Conservation (phyloP, 768 basidiomycete species). For the Russula sp. region DNA sequence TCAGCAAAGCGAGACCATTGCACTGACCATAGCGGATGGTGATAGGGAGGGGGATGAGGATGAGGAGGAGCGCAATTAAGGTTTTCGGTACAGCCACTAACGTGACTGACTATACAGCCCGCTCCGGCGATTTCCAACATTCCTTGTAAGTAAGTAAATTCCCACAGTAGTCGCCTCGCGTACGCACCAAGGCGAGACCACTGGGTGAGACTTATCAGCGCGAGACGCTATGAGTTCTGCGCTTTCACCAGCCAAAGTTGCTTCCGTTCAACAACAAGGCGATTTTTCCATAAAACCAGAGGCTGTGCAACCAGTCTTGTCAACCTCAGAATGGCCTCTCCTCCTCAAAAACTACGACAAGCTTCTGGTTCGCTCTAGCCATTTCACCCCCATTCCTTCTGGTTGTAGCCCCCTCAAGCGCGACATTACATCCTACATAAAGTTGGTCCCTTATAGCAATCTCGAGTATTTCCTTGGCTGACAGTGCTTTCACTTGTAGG, state of each 20-base stretch:
- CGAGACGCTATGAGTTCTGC: constrained; percentile 38
- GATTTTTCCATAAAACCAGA: constrained; percentile 84
- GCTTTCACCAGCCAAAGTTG: constrained; percentile 62
- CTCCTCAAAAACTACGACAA: constrained; percentile 99
- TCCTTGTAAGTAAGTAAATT: constrained; percentile 1
- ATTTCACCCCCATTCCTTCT: constrained; percentile 96
- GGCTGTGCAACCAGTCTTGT: constrained; percentile 62
- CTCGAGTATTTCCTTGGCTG: background rate
- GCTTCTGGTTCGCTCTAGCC: constrained; percentile 85
- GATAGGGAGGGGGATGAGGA: constrained; percentile 29
- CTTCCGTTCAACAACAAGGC: constrained; percentile 64
- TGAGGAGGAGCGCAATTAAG: constrained; percentile 6
- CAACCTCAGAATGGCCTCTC: constrained; percentile 97
- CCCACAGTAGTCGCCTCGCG: background rate
- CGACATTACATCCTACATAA: constrained; percentile 87
- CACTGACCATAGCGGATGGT: constrained; percentile 64
- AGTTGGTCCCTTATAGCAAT: constrained; percentile 40
- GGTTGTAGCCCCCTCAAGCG: constrained; percentile 94
- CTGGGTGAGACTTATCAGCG: too few relatives aligned
- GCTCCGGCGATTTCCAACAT: constrained; percentile 11
- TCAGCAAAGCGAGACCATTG: constrained; percentile 73
- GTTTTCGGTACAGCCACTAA: background rate
- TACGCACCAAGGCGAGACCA: background rate
- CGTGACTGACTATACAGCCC: constrained; percentile 46
- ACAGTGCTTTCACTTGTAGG: constrained; percentile 37